Evolutionary conservation across 768 basidiomycete genomes (phyloP).

Genomic region (Leucocoprinus leucothites): DNA sequence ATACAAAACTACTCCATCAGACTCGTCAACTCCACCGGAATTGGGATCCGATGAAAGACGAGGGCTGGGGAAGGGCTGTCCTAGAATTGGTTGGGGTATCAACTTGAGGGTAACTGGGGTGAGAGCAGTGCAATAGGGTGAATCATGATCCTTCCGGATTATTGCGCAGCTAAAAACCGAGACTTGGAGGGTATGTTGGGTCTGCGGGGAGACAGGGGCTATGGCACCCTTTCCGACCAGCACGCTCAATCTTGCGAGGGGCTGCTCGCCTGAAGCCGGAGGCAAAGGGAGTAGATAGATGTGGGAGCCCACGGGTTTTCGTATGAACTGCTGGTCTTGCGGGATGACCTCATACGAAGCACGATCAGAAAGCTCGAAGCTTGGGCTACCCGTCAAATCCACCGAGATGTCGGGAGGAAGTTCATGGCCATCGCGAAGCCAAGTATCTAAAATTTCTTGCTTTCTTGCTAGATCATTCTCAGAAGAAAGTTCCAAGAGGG

Average conservation of each 20-base stretch:
- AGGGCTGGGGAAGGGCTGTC: conserved; percentile 59
- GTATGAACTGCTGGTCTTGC: conserved; percentile 35
- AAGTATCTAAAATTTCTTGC: conserved; percentile 48
- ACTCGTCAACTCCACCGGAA: conserved; percentile 36
- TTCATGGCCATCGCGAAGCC: conserved; percentile 64
- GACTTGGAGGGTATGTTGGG: conserved; percentile 39
- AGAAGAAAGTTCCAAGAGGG: conserved; percentile 66
- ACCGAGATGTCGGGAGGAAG: conserved; percentile 29
- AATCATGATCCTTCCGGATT: conserved; percentile 18
- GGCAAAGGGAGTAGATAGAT: conserved; percentile 53
- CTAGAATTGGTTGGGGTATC: conserved; percentile 57
- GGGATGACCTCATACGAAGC: conserved; percentile 35
- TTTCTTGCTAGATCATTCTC: conserved; percentile 23
- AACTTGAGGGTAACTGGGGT: conserved; percentile 51
- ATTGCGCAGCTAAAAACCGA: conserved; percentile 45
- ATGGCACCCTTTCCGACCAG: conserved; percentile 63
- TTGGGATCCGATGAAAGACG: conserved; percentile 54
- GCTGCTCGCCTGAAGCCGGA: conserved; percentile 8
- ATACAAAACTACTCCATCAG: conserved; percentile 67
- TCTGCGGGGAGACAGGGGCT: conserved; percentile 46
- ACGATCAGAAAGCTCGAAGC: conserved; percentile 20
- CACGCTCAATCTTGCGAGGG: conserved; percentile 39
- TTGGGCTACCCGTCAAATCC: not conserved
- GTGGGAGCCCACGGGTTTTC: conserved; percentile 37
- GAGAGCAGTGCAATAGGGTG: conserved; percentile 34